phyloP scores from a whole-genome alignment of 1,284 basidiomycete species.

The Rhodotorula sp. region DNA sequence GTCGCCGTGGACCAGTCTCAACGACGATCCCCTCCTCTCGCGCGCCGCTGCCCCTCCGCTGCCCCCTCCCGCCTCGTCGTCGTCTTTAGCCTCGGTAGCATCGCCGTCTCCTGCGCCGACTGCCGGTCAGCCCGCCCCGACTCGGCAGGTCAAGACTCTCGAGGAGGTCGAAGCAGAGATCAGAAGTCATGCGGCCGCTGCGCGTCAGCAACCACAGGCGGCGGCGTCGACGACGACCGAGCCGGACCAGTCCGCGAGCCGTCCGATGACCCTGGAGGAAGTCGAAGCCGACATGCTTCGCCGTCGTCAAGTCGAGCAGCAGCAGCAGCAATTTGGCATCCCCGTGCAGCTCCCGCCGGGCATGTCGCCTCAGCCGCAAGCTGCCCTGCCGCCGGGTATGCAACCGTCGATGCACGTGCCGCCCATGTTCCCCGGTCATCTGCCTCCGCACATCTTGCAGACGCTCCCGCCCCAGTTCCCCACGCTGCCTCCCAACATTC shows the following conservation, averaged over 20 bases:
- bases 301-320: slow-evolving; percentile 11
- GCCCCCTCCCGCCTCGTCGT: background rate
- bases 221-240: background rate
- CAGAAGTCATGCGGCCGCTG: slow-evolving; percentile 40
- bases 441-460: slow-evolving; percentile 8
- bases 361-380: slow-evolving; percentile 6
- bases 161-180: slow-evolving; percentile 52
- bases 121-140: slow-evolving; percentile 7
- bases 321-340: slow-evolving; percentile 1
- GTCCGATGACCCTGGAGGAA: slow-evolving; percentile 76
- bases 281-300: slow-evolving; percentile 84
- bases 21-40: slow-evolving; percentile 41
- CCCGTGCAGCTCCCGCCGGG: slow-evolving; percentile 13
- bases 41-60: background rate
- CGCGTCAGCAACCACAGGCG: slow-evolving; percentile 47
- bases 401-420: background rate
- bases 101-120: slow-evolving; percentile 15
- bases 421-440: background rate
- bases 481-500: slow-evolving; percentile 9
- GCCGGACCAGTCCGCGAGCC: background rate
- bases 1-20: slow-evolving; percentile 40
- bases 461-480: slow-evolving; percentile 12
- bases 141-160: slow-evolving; percentile 45
- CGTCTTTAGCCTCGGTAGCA: background rate
- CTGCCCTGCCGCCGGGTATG: slow-evolving; percentile 1